Evolutionary conservation across 2,329 filamentous ascomycete species (phyloP).

Genomic region (Meredithiella fracta): DNA sequence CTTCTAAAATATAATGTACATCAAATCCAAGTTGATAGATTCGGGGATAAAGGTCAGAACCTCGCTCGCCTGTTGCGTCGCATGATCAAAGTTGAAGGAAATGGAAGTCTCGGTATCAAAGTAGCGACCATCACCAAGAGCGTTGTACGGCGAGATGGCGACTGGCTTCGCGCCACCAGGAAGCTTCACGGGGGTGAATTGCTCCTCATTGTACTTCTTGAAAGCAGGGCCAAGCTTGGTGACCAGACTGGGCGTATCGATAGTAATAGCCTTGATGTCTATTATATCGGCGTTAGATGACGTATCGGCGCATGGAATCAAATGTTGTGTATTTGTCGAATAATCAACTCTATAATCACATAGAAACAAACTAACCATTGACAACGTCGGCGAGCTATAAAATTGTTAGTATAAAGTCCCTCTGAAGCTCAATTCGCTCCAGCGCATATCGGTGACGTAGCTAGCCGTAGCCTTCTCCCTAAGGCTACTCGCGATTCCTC

Average conservation of each 20-base stretch:
- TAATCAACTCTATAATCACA: background rate
- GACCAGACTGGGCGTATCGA: constrained; percentile 50
- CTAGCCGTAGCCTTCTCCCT: background rate
- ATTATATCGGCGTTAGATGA: constrained; percentile 12
- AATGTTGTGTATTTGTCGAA: background rate
- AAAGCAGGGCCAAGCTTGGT: constrained; percentile 67
- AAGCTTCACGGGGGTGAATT: constrained; percentile 76
- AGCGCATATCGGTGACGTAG: constrained; percentile 1
- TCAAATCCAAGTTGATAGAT: constrained; percentile 57
- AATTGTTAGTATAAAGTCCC: constrained; percentile 6
- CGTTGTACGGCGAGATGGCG: constrained; percentile 75
- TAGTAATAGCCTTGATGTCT: constrained; percentile 83
- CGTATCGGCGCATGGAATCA: background rate
- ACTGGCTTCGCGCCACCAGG: constrained; percentile 59
- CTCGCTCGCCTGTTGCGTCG: constrained; percentile 63
- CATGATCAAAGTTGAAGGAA: constrained; percentile 79
- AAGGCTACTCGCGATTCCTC: background rate
- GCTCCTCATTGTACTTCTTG: constrained; percentile 89
- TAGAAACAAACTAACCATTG: constrained; percentile 9
- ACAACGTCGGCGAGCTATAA: constrained; percentile 14
- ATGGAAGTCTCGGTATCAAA: constrained; percentile 79
- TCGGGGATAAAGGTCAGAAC: constrained; percentile 68
- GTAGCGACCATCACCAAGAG: constrained; percentile 65
- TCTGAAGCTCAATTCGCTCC: background rate
- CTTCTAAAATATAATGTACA: constrained; percentile 37